Evolutionary conservation across 225 moss, liverwort and hornwort genomes (phyloP), one percentile per base, ranked within the genome.

Genomic region (Rhytidiadelphus loreus): DNA sequence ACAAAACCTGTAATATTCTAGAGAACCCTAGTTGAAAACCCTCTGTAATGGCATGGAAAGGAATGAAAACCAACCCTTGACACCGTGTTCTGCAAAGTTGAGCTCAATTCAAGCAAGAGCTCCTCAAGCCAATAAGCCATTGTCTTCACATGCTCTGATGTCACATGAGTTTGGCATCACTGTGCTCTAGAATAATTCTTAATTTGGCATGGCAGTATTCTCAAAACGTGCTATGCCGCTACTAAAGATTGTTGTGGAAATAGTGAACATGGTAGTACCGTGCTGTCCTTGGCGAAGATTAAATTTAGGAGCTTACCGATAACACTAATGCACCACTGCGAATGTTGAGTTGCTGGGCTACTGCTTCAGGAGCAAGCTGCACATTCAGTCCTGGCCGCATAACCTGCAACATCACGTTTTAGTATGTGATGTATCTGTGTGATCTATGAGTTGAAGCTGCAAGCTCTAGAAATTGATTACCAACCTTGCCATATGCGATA

Each of bases 331-430:
- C 95, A 77, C 95, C 95, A 85, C 89, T 94, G 48, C 89, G 90
- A 58, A 95, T 88, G 69, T 95, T 94, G 77, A 95, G 92, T 91
- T 95, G 95, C 90, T 90, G 94, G 60, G 94, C 95, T 88, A 95
- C 94, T 63, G 79, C 50, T 87, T 95, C 95, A 87, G 95, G 95
- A 84, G 95, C 95, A 60, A 95, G 77, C 89, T 95, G 95, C 52
- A 95, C 94, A 89, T 95, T 95, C 89, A 95, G 68, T 84, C 95
- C 95, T 80, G 95, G 95, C 59, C 94, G 95, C 93, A 92, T 82
- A 83, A 95, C 90, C 95, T 95, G 91, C 85, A 92, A 84, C 43
- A 53, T 76, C 59, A 52, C 59, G 53, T 43, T 74, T 86, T 48
- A 85, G 71, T 69, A 39, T 41, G 28, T 52, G 58, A 83, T 19